Evolutionary conservation across 78 protist species (phyloP).

Genomic region (Emiliania huxleyi): DNA sequence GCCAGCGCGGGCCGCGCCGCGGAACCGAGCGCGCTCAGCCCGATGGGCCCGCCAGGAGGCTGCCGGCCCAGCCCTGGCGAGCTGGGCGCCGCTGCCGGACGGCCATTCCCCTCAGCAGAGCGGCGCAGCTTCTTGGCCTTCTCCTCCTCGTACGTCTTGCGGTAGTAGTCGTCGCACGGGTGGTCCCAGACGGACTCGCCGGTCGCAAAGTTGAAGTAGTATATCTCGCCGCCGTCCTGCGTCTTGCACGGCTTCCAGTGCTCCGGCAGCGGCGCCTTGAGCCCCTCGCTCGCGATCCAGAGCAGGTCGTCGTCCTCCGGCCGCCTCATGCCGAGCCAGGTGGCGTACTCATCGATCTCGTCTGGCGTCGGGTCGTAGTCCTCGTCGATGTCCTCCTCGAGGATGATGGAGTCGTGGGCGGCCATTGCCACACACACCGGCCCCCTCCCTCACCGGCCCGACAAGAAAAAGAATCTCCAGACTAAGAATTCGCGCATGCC

Average conservation of each 20-base stretch:
- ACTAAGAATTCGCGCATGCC: no score
- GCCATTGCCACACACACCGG: no score
- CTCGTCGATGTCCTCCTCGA: conserved; percentile 46
- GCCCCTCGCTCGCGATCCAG: conserved; percentile 67
- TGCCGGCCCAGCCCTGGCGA: neutral
- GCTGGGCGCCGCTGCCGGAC: neutral
- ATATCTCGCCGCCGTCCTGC: conserved; percentile 33
- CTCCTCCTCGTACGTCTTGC: conserved; percentile 34
- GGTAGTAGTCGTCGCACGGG: conserved; percentile 62
- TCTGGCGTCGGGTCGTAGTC: conserved; percentile 47
- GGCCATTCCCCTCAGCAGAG: neutral
- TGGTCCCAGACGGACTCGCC: conserved; percentile 74
- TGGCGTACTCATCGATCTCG: conserved; percentile 62
- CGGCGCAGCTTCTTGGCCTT: neutral
- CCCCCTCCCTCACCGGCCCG: no score
- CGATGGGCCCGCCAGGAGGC: neutral
- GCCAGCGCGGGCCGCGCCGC: neutral
- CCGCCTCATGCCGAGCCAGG: conserved; percentile 61
- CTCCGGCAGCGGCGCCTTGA: conserved; percentile 66
- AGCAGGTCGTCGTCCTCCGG: conserved; percentile 38
- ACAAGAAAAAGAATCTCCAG: no score
- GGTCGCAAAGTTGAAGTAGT: conserved; percentile 68
- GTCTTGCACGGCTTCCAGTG: conserved; percentile 66
- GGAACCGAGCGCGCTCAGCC: neutral
- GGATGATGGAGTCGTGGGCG: neutral